Base-by-base conservation (phyloP, 768 basidiomycete genomes). In the Lactifluus piperatus region DNA sequence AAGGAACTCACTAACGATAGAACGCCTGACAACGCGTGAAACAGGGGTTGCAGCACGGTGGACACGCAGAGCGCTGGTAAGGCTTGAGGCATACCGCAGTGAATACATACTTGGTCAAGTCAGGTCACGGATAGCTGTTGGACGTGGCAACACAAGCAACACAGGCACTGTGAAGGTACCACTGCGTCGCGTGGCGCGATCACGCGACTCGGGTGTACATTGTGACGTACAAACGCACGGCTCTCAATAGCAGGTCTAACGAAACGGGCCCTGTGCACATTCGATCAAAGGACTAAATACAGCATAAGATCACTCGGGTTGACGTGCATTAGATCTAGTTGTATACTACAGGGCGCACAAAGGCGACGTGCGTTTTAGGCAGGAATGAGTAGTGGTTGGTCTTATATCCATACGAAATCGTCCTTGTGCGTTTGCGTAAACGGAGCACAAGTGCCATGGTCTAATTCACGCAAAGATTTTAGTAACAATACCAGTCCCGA, bases 401-500 rank as follows among this genome's bases (percentile, higher is more conserved):
- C 47, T n/a, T 60, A 62, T 53, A 54, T 41, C 18, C 20, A 53
- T 18, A 14, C 29, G 34, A 22, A 36, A 36, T 29, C 30, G 4
- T 26, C 26, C 51, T 57, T 20, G 8, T 16, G 22, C 11, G 56
- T 20, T 24, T 9, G 30, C 24, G 14, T 16, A 22, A 14, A 55
- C 11, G 24, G 26, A 16, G 18, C 32, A 5, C 36, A 14, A 20
- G 46, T 22, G 36, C 56, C 41, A 27, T 7, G 22, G 24, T 20
- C 50, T 72, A 34, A 70, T 74, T 60, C 69, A 71, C 58, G 81
- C 77, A 57, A 92, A 69, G 63, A 94, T 81, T 74, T 93, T 91
- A 63, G 91, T 92, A 62, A 97, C 85, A 66, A 98, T 84, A 67
- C 95, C 95, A 62, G 95, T 98, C 57, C 92, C 94, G 69, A 97